These are phyloP conservation scores for Pythium angustatum DNA, from an alignment of 352 stramenopile species.

Conservation along the genomic window DNA sequence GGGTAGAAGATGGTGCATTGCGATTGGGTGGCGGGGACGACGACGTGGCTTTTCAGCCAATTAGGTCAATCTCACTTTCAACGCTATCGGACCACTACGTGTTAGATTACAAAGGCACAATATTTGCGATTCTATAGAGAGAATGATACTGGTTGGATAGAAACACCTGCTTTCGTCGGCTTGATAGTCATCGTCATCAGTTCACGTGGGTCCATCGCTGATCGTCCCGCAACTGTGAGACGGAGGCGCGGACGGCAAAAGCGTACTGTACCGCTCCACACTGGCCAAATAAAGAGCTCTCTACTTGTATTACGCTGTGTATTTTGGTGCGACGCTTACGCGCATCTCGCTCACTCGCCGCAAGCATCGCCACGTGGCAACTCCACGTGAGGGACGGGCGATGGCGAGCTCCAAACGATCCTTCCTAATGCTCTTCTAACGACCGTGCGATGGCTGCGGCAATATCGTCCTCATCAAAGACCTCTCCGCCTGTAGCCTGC, in stretches of 20 bases:
- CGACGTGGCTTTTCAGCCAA: constrained; percentile 35
- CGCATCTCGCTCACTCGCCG: not conserved
- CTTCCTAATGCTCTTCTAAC: constrained; percentile 61
- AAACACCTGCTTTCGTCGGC: not conserved
- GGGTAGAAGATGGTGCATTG: constrained; percentile 13
- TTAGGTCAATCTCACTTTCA: not conserved
- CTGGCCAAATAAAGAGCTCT: no score
- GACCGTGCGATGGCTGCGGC: constrained; percentile 75
- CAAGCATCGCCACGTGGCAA: no score
- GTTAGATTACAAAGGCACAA: no score
- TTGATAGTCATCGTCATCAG: constrained; percentile 4
- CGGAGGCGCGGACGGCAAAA: not conserved
- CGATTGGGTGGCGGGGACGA: constrained; percentile 42
- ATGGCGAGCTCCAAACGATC: no score
- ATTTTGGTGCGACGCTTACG: not conserved
- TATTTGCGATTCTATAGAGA: not conserved
- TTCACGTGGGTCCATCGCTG: not conserved
- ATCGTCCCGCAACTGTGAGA: not conserved
- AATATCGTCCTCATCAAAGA: constrained; percentile 79
- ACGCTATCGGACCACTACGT: constrained; percentile 30
- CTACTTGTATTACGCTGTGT: not conserved
- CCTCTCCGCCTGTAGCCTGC: constrained; percentile 22
- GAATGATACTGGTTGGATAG: constrained; percentile 24
- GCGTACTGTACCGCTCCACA: not conserved
- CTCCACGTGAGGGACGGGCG: no score